Conservation (phyloP, 805 yeast genomes). For the Millerago galiae region DNA sequence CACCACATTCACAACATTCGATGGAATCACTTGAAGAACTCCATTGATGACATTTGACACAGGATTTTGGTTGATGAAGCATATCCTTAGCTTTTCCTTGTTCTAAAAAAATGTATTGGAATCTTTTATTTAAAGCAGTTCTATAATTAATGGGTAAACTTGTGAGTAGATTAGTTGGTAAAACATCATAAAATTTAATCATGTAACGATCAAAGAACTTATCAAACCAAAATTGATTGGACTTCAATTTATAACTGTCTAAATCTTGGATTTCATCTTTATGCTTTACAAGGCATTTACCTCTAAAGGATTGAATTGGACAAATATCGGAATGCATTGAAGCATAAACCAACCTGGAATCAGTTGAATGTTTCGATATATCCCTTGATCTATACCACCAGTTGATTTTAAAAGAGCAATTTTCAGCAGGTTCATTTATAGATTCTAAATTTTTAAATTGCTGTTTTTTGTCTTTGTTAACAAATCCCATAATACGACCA, state of each 20-base stretch:
- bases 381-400: constrained; percentile 92
- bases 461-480: constrained; percentile 28
- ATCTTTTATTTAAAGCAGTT: constrained; percentile 58
- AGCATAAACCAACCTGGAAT: constrained; percentile 72
- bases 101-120: constrained; percentile 72
- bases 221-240: constrained; percentile 79
- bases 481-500: constrained; percentile 77
- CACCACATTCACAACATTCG: constrained; percentile 71
- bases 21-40: constrained; percentile 68
- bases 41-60: constrained; percentile 83
- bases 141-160: constrained; percentile 56
- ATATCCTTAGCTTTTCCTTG: constrained; percentile 56
- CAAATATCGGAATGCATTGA: constrained; percentile 84
- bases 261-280: constrained; percentile 50
- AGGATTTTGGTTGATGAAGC: constrained; percentile 56
- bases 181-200: constrained; percentile 71
- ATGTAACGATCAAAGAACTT: constrained; percentile 82
- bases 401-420: constrained; percentile 62
- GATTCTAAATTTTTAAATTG: constrained; percentile 6
- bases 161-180: constrained; percentile 53
- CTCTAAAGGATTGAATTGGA: constrained; percentile 69
- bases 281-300: constrained; percentile 66
- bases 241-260: constrained; percentile 45
- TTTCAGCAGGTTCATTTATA: constrained; percentile 37
- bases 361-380: constrained; percentile 57